phyloP scores from a whole-genome alignment of 1,284 basidiomycete species.

The Leccinum fallax region DNA sequence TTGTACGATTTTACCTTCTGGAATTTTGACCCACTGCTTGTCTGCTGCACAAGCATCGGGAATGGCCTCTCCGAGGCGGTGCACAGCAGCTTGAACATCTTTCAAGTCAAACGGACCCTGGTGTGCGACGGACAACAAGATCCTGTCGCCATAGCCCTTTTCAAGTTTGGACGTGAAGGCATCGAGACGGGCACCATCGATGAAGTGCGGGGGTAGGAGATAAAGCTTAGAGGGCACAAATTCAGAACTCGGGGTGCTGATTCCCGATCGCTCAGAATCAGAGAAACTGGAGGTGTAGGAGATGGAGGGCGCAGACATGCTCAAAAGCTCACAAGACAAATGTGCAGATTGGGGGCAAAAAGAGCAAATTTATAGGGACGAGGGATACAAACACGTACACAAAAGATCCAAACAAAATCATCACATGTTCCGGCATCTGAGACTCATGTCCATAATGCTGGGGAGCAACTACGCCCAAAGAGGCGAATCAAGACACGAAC shows the following conservation, averaged over 20 bases:
- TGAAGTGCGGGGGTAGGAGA: conserved; percentile 23
- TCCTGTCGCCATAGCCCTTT: conserved; percentile 33
- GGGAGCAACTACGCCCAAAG: neutral
- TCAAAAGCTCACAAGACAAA: conserved; percentile 7
- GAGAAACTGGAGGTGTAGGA: conserved; percentile 19
- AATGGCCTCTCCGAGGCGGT: conserved; percentile 12
- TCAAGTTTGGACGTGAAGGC: conserved; percentile 26
- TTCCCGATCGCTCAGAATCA: conserved; percentile 21
- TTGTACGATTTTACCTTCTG: conserved; percentile 16
- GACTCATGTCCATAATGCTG: neutral
- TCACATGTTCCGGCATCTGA: conserved; percentile 4
- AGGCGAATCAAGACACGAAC: neutral
- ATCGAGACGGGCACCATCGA: conserved; percentile 17
- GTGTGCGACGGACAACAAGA: conserved; percentile 29
- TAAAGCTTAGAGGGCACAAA: conserved; percentile 23
- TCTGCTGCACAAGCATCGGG: conserved; percentile 13
- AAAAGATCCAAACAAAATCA: conserved; percentile 6
- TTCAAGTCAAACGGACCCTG: conserved; percentile 10
- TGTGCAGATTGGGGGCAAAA: conserved; percentile 4
- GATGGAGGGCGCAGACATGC: conserved; percentile 22
- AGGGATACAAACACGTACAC: conserved; percentile 30
- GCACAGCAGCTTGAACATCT: conserved; percentile 9
- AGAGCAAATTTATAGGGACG: conserved; percentile 25
- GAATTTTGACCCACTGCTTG: conserved; percentile 27
- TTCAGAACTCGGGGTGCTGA: conserved; percentile 33